Conservation (phyloP, 129 eudicot species). For the Silybum marianum region DNA sequence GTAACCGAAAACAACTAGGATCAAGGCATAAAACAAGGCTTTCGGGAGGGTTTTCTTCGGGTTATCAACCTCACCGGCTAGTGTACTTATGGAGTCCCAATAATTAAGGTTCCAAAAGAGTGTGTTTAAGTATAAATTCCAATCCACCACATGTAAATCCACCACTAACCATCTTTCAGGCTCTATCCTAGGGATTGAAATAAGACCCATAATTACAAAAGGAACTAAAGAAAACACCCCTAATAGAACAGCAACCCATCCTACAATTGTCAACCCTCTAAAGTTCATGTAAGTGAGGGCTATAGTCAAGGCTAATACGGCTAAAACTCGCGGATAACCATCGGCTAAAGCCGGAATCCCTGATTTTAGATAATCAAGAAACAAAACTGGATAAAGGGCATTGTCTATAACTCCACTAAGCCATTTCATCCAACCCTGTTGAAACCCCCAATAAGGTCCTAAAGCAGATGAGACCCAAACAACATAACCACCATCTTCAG, state of each 20-base stretch:
- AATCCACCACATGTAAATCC: conserved; percentile 61
- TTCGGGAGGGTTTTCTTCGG: conserved; percentile 76
- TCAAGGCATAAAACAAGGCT: conserved; percentile 59
- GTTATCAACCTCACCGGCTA: conserved; percentile 75
- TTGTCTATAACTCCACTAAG: conserved; percentile 81
- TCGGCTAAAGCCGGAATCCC: conserved; percentile 59
- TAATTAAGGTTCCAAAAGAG: conserved; percentile 86
- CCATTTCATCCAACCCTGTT: conserved; percentile 96
- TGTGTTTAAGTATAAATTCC: conserved; percentile 74
- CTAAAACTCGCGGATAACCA: conserved; percentile 58
- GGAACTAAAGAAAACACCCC: conserved; percentile 75
- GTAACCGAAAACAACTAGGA: conserved; percentile 64
- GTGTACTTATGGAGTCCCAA: conserved; percentile 81
- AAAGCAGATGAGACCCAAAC: conserved; percentile 88
- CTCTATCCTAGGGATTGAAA: conserved; percentile 60
- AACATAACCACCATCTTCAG: conserved; percentile 86
- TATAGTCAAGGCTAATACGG: conserved; percentile 50
- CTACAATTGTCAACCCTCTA: conserved; percentile 73
- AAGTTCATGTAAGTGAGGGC: conserved; percentile 73
- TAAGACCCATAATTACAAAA: conserved; percentile 67
- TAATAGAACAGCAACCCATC: conserved; percentile 71
- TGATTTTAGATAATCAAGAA: conserved; percentile 75
- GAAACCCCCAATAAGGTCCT: conserved; percentile 85
- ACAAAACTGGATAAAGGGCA: conserved; percentile 71
- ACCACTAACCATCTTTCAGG: conserved; percentile 76